Conservation (phyloP, 495 filamentous ascomycete genomes). For the Talaromyces borbonicus region DNA sequence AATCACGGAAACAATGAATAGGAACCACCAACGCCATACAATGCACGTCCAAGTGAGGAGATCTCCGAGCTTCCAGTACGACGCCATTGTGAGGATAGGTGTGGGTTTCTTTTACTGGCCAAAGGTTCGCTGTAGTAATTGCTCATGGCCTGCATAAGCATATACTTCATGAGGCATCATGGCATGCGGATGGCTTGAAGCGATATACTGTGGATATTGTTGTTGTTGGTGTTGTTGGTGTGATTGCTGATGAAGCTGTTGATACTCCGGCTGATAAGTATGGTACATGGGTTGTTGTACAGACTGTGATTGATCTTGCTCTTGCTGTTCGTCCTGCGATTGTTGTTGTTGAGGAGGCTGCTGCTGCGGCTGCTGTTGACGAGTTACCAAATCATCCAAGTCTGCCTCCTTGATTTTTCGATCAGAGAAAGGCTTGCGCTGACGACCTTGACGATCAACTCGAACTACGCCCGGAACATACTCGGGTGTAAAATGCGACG, state of each 20-base stretch:
- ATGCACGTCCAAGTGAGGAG: neutral
- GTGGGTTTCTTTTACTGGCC: neutral
- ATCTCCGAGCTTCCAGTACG: neutral
- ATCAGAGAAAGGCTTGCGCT: conserved; percentile 5
- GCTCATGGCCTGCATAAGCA: conserved; percentile 7
- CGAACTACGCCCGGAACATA: conserved; percentile 14
- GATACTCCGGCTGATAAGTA: neutral
- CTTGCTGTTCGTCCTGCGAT: neutral
- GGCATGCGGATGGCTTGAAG: conserved; percentile 1
- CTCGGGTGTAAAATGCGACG: conserved; percentile 22
- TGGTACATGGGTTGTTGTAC: neutral
- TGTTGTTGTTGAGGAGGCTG: neutral
- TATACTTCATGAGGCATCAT: conserved; percentile 6
- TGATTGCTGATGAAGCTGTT: no score
- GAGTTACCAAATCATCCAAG: neutral
- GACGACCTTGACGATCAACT: conserved; percentile 19
- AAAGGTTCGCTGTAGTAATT: conserved; percentile 2
- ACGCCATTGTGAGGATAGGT: neutral
- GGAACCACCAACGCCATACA: neutral
- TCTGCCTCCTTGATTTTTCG: conserved; percentile 8
- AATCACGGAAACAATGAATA: no score
- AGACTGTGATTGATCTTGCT: neutral
- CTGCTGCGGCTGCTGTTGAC: conserved; percentile 3
- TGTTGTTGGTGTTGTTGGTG: neutral
- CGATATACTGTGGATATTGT: conserved; percentile 3